These are phyloP conservation scores for Thymus mandschuricus DNA, from an alignment of 257 asterid genomes.

Conservation along the genomic window DNA sequence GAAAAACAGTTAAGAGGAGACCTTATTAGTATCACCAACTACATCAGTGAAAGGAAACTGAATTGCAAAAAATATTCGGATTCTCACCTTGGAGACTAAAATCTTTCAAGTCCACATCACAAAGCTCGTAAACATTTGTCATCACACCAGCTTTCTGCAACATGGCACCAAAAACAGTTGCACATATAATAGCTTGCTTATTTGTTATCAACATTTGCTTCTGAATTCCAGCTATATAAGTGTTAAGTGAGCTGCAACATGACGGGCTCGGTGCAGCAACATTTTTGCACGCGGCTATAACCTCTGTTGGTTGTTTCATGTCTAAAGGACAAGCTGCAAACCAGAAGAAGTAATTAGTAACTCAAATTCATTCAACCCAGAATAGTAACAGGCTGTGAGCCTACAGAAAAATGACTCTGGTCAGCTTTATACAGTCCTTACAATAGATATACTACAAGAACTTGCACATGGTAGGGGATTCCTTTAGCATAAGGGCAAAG, in stretches of 20 bases:
- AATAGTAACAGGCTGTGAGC: neutral
- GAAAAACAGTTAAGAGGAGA: slow-evolving; percentile 20
- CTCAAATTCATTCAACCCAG: slow-evolving; percentile 6
- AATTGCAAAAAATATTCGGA: slow-evolving; percentile 16
- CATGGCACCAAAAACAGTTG: slow-evolving; percentile 80
- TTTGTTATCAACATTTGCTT: slow-evolving; percentile 94
- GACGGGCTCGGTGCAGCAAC: slow-evolving; percentile 82
- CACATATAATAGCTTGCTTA: slow-evolving; percentile 89
- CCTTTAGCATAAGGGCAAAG: neutral
- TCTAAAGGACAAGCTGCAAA: slow-evolving; percentile 90
- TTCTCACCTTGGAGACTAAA: slow-evolving; percentile 92
- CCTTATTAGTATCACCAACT: slow-evolving; percentile 36
- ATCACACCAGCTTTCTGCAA: slow-evolving; percentile 87
- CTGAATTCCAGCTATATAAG: slow-evolving; percentile 72
- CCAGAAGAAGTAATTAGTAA: slow-evolving; percentile 25
- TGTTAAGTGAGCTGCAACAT: slow-evolving; percentile 82
- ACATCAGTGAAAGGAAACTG: slow-evolving; percentile 11
- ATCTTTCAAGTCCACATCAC: slow-evolving; percentile 96
- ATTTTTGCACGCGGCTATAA: slow-evolving; percentile 75
- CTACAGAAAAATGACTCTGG: neutral
- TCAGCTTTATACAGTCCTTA: neutral
- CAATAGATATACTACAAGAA: slow-evolving; percentile 1
- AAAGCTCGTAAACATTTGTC: slow-evolving; percentile 83
- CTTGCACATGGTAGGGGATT: neutral
- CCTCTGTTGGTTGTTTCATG: slow-evolving; percentile 77